Base-by-base conservation (phyloP, 1,284 basidiomycete genomes). In the Tetrapyrgos nigripes region DNA sequence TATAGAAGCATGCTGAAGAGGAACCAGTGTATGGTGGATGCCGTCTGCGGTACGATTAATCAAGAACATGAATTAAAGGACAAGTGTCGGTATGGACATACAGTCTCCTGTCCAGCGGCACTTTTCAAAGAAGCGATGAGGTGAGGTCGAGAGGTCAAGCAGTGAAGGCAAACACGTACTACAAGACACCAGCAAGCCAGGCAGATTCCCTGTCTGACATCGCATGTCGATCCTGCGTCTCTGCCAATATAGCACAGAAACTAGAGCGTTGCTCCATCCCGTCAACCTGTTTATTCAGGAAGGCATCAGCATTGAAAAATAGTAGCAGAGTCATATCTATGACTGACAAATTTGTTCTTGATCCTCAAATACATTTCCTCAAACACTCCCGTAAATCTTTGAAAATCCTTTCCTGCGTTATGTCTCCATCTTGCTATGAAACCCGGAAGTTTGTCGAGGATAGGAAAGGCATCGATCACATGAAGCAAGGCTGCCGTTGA, bases 371-470 rank as follows among this genome's bases (percentile, higher is more conserved):
- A 33, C 31, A 33, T 33, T 14, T 33, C 37, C 17, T 40, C 8
- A 40, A 40, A n/a, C 13, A n/a, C 17, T 40, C 8, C 37, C 13
- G 6, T 17, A 11, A 11, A 40, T n/a, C 6, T 6, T 24, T 43
- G 46, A 27, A 27, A 33, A 50, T 56, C 54, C 8, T 28, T 13
- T 11, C 23, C 13, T 29, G 44, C 43, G 5, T 55, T 44, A 21
- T 44, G 28, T 37, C 46, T 55, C 54, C 54, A 56, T 23, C 28
- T 50, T 6, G 54, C 21, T 5, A 56, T 6, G 10, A 14, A 56
- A n/a, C n/a, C 24, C 5, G 54, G 54, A 28, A 56, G 35, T 21
- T 50, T 43, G 5, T 56, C 47, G 9, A 56, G 19, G 21, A 49
- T 27, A 23, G 28, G 46, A 3, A 56, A 40, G 26, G 19, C 14